Base-by-base conservation (phyloP, 257 asterid species). In the Fraxinus quadrangulata region DNA sequence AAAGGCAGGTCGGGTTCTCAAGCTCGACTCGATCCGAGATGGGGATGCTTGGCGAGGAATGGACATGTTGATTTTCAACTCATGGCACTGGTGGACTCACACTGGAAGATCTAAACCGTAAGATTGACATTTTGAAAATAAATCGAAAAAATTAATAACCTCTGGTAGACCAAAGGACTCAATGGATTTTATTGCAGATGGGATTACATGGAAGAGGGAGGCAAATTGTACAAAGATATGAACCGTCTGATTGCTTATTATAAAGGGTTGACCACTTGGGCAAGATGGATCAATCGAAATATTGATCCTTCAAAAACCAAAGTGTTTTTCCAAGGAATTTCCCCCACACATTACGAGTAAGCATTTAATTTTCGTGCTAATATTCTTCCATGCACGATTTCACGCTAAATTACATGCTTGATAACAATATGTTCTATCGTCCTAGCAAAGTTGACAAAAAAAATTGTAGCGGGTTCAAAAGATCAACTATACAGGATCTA, bases 61-160 rank as follows among this genome's bases (percentile, higher is more conserved):
- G 96, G 97, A 94, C 81, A 73, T 94, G 63, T 42, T 94, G 78
- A 85, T 93, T 47, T 93, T 93, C 88, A 93, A 93, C 90, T 82
- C 96, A 5, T 93, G 98, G 98, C 98, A 93, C 42, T 94, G 98
- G 98, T 94, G 98, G 98, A 92, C 96, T 6, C 98, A 94, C 54
- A 90, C 91, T 4, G 90, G 89, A 26, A 84, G 84, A 37, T 87
- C 94, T 39, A 95, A 90, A 61, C 96, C 96, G 98, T 94, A 88
- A 10, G 91, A 71, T 56, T 6, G 14, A 51, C 61, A 7, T 54
- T 31, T 5, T 10, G 19, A 2, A 73, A 26, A 68, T 23, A 61
- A 9, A 12, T 28, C n/a, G 6, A 14, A 56, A 5, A 17, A n/a
- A 33, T 33, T 2, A 56, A n/a, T 17, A 17, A 56, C 56, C 28